Conservation (phyloP, 2,329 filamentous ascomycete species). For the Tympanopsis confertula region DNA sequence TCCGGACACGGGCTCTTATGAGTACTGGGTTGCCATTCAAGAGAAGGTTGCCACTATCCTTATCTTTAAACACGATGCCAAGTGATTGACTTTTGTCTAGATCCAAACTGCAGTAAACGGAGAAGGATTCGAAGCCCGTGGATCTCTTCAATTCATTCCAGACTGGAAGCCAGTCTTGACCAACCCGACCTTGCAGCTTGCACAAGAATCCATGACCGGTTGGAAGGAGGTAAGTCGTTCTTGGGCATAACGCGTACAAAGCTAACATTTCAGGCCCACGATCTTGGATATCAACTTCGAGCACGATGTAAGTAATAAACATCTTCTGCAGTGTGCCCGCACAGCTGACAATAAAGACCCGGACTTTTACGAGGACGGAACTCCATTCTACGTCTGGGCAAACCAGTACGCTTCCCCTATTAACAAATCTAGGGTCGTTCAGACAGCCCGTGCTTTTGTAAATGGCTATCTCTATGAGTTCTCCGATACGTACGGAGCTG, state of each 20-base stretch:
- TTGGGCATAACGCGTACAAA: slow-evolving; percentile 37
- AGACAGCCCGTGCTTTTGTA: slow-evolving; percentile 46
- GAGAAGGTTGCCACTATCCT: slow-evolving; percentile 19
- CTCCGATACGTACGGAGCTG: slow-evolving; percentile 36
- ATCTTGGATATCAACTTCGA: slow-evolving; percentile 22
- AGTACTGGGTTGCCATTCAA: slow-evolving; percentile 38
- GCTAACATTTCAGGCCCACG: slow-evolving; percentile 5
- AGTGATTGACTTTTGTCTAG: not conserved
- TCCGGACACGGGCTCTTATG: slow-evolving; percentile 48
- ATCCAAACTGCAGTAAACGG: not conserved
- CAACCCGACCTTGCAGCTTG: slow-evolving; percentile 40
- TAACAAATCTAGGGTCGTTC: slow-evolving; percentile 37
- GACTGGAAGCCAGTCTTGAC: slow-evolving; percentile 46
- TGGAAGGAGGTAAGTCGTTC: slow-evolving; percentile 48
- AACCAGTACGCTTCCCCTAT: slow-evolving; percentile 41
- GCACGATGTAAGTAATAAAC: slow-evolving; percentile 13
- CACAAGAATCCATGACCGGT: slow-evolving; percentile 47
- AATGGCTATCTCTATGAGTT: slow-evolving; percentile 48
- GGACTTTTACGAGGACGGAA: slow-evolving; percentile 25
- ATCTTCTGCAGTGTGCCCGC: too few species aligned
- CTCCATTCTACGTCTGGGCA: slow-evolving; percentile 46
- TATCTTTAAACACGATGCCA: not conserved
- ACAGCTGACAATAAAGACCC: slow-evolving; percentile 33
- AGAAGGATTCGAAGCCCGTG: slow-evolving; percentile 37
- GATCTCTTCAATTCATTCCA: slow-evolving; percentile 41